Percentiles rank a stretch among this genome's conserved stretches.
Conservation (phyloP, 1,284 basidiomycete species). For the Thelephora terrestris region DNA sequence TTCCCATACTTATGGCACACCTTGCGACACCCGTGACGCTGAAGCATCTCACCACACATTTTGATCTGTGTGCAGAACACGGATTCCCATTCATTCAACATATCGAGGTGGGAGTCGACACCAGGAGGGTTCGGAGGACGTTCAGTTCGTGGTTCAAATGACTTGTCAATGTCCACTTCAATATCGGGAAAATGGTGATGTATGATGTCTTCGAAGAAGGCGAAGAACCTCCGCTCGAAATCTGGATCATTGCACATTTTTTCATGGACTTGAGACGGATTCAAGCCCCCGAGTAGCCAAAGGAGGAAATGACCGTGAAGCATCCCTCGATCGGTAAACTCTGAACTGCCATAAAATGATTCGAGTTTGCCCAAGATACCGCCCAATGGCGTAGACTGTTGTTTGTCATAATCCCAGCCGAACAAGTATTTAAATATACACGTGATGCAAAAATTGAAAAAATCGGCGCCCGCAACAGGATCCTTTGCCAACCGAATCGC, state of each 20-base stretch:
- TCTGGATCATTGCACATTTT: constrained; percentile 3
- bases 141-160: constrained; percentile 6
- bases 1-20: constrained; percentile 13
- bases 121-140: constrained; percentile 3
- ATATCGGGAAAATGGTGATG: neutral
- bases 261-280: constrained; percentile 10
- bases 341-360: constrained; percentile 8
- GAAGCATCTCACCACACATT: constrained; percentile 9
- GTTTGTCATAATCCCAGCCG: constrained; percentile 9
- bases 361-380: constrained; percentile 10
- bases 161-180: neutral
- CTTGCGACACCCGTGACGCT: constrained; percentile 10
- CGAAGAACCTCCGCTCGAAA: constrained; percentile 2
- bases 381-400: constrained; percentile 1
- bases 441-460: constrained; percentile 10
- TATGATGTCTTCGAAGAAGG: neutral
- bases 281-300: constrained; percentile 11
- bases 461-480: constrained; percentile 13
- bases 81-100: constrained; percentile 6
- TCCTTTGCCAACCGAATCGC: constrained; percentile 9
- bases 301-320: constrained; percentile 13
- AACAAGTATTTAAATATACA: constrained; percentile 9
- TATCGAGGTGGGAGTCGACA: neutral
- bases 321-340: constrained; percentile 7
- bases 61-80: constrained; percentile 10